A percentile compares a stretch with the other conserved stretches of the same genome.
Evolutionary conservation across 2,329 filamentous ascomycete genomes (phyloP).

Genomic region (Pseudogymnoascus sp.): DNA sequence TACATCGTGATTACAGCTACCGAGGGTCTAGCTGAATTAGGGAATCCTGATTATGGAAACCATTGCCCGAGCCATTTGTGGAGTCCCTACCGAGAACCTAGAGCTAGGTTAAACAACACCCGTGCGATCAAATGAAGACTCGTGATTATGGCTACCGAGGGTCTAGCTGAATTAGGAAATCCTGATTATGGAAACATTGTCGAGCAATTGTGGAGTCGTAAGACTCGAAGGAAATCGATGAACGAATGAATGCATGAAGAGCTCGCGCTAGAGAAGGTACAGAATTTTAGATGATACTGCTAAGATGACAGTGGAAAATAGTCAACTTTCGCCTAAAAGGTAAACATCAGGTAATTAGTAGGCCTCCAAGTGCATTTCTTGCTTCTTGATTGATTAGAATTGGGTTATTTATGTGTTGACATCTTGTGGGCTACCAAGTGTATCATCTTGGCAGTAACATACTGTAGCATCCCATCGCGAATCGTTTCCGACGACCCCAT

Average conservation of each 20-base stretch:
- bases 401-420: no score
- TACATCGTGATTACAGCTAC: no score
- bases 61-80: not conserved
- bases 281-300: no score
- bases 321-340: no score
- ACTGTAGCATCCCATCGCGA: not conserved
- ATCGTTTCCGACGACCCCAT: not conserved
- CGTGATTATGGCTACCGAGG: not conserved
- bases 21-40: not conserved
- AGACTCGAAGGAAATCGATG: not conserved
- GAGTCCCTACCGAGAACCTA: not conserved
- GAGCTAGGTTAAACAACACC: not conserved
- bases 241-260: no score
- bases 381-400: no score
- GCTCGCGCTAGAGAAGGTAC: no score
- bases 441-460: no score
- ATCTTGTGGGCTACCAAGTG: no score
- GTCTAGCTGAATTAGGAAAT: not conserved
- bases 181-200: not conserved
- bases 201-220: not conserved
- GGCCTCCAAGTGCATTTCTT: no score
- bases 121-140: not conserved
- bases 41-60: not conserved
- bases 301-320: no score
- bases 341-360: no score